Percentiles rank a stretch among this genome's conserved stretches.
These are phyloP conservation scores for Fusarium clavum DNA, from an alignment of 2,329 filamentous ascomycete genomes.

Conservation along the genomic window DNA sequence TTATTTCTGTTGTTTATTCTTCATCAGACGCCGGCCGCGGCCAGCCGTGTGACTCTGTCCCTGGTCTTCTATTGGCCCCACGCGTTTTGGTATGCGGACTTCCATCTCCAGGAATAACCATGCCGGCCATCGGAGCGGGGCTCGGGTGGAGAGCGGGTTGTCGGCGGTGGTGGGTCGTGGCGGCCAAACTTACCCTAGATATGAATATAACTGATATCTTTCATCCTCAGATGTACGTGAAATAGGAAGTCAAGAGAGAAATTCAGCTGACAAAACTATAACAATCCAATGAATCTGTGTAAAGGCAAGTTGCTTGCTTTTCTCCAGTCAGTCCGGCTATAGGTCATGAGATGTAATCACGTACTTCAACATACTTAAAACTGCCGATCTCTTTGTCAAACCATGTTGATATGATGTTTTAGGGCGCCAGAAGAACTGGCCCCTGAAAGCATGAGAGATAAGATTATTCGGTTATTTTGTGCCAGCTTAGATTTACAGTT, in stretches of 20 bases:
- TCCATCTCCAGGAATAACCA: constrained; percentile 23
- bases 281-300: neutral
- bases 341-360: neutral
- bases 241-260: neutral
- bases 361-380: neutral
- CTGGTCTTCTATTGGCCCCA: constrained; percentile 26
- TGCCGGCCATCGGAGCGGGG: constrained; percentile 43
- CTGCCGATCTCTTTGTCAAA: neutral
- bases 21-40: constrained; percentile 10
- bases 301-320: neutral
- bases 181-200: constrained; percentile 25
- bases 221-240: neutral
- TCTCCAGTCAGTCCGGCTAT: neutral
- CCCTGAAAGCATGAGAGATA: no score
- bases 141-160: neutral
- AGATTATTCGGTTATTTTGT: no score
- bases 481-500: no score
- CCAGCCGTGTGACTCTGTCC: constrained; percentile 29
- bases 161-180: constrained; percentile 14
- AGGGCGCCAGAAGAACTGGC: no score
- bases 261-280: neutral
- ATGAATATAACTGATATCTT: neutral
- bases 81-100: constrained; percentile 1
- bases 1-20: constrained; percentile 33
- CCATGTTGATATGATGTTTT: neutral